These are phyloP conservation scores for Kwoniella europaea DNA, from an alignment of 768 basidiomycete species.

Conservation along the genomic window DNA sequence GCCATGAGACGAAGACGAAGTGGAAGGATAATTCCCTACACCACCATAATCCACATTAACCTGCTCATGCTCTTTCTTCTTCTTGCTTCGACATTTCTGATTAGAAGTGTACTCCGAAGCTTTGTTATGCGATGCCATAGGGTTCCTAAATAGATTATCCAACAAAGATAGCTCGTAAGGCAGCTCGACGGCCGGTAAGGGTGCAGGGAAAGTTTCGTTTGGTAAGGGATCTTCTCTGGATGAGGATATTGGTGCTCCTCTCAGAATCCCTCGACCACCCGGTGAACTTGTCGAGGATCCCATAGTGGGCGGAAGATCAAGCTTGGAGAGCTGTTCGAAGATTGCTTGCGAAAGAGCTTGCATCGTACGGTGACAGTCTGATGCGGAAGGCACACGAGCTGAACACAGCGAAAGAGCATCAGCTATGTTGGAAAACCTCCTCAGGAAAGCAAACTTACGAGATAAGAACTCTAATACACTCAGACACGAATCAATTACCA, in stretches of 20 bases:
- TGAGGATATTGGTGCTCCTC: conserved; percentile 49
- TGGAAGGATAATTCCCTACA: not conserved
- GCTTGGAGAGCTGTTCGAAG: conserved; percentile 36
- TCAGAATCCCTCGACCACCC: conserved; percentile 24
- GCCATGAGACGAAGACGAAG: not conserved
- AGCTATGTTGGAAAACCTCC: no score
- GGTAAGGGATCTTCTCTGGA: conserved; percentile 52
- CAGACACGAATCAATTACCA: conserved; percentile 57
- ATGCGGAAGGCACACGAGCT: conserved; percentile 46
- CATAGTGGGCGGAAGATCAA: conserved; percentile 21
- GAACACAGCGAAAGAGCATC: not conserved
- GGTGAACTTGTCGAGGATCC: conserved; percentile 23
- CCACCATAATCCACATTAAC: conserved; percentile 21
- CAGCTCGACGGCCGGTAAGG: conserved; percentile 48
- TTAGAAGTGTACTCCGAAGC: conserved; percentile 55
- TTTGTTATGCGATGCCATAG: conserved; percentile 55
- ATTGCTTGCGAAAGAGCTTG: conserved; percentile 40
- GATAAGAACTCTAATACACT: conserved; percentile 55
- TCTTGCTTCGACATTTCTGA: conserved; percentile 29
- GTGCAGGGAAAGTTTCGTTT: conserved; percentile 49
- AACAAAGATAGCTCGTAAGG: conserved; percentile 57
- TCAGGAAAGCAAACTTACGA: conserved; percentile 38
- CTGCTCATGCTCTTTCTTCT: conserved; percentile 7
- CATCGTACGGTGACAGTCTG: conserved; percentile 46
- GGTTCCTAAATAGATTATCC: conserved; percentile 58